Base-by-base conservation (phyloP, 768 basidiomycete species). In the Russula abietina region DNA sequence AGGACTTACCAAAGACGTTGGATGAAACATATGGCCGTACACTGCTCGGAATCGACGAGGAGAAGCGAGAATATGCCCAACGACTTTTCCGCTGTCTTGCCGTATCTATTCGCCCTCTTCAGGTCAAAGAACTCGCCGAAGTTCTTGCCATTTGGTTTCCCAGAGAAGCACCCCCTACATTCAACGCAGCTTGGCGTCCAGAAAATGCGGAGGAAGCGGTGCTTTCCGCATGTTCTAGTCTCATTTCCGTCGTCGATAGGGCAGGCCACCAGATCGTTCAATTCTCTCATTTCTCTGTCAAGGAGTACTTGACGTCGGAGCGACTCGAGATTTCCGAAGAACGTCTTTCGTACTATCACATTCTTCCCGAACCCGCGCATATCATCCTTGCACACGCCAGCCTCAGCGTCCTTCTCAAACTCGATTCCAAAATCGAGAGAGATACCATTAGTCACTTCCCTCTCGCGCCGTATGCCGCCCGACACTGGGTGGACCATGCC, bases 281-380 rank as follows among this genome's bases (percentile, higher is more conserved):
- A 46, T 46, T 46, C 19, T 49, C 54, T 0, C 64, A 62, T 12
- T 65, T 56, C 24, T 62, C 64, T 0, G 64, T 63, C 22, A 55
- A 65, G 5, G 64, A 65, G 19, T 65, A 19, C 60, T 62, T 65
- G 41, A 56, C 45, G 4, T 65, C 64, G 11, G 14, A 48, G 1
- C 64, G 55, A 28, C 60, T 65, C 16, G n/a, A 19, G 3, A 17
- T 7, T 0, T 26, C 26, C 3, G 50, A 33, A 38, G n/a, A 53
- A 2, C 17, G 9, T 11, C 50, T 63, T 32, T 65, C 64, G 8
- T n/a, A 17, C 19, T 65, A 62, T 22, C 55, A 53, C 43, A 39
- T 65, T n/a, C 36, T 39, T 3, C 43, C 43, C 28, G 49, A 43
- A 19, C 33, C 30, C 0, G 60, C 60, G 10, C 64, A 65, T 48